phyloP scores from a whole-genome alignment of 2,329 filamentous ascomycete species.

The Bisporella sp. region DNA sequence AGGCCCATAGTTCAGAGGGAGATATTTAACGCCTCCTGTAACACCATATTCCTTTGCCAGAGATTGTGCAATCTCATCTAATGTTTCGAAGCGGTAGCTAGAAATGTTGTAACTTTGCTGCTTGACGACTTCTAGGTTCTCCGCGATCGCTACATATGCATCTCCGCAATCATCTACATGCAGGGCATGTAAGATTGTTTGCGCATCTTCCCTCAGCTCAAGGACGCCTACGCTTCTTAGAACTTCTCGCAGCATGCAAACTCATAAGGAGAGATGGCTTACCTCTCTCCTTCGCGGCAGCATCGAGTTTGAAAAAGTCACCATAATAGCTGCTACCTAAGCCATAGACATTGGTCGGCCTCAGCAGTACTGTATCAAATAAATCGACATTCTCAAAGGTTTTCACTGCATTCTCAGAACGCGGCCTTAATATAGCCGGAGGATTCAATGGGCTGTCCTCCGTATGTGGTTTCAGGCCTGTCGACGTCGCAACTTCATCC shows the following conservation, averaged over 20 bases:
- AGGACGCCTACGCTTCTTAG: conserved; percentile 15
- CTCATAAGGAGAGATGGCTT: not conserved
- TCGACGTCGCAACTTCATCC: too few species aligned
- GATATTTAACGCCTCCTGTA: conserved; percentile 2
- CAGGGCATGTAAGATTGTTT: conserved; percentile 37
- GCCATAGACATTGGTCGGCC: conserved; percentile 42
- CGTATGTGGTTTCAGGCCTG: too few species aligned
- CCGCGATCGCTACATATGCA: conserved; percentile 39
- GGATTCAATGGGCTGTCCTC: conserved; percentile 25
- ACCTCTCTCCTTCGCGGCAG: conserved; percentile 23
- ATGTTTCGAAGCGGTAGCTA: conserved; percentile 36
- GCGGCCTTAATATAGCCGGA: conserved; percentile 20
- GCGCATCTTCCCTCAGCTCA: conserved; percentile 27
- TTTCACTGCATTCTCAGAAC: conserved; percentile 28
- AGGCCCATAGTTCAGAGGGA: too few species aligned
- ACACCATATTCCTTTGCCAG: conserved; percentile 36
- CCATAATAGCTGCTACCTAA: conserved; percentile 33
- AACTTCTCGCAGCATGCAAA: too few species aligned
- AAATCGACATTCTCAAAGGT: conserved; percentile 32
- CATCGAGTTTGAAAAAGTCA: conserved; percentile 13
- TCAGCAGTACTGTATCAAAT: conserved; percentile 37
- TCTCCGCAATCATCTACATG: conserved; percentile 44
- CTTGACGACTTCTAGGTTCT: conserved; percentile 17
- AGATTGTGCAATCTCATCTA: conserved; percentile 31
- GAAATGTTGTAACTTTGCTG: conserved; percentile 41